Evolutionary conservation across 305 asterid species (phyloP), one percentile per base, ranked within the genome.

Genomic region (Stenogyne calaminthoides): DNA sequence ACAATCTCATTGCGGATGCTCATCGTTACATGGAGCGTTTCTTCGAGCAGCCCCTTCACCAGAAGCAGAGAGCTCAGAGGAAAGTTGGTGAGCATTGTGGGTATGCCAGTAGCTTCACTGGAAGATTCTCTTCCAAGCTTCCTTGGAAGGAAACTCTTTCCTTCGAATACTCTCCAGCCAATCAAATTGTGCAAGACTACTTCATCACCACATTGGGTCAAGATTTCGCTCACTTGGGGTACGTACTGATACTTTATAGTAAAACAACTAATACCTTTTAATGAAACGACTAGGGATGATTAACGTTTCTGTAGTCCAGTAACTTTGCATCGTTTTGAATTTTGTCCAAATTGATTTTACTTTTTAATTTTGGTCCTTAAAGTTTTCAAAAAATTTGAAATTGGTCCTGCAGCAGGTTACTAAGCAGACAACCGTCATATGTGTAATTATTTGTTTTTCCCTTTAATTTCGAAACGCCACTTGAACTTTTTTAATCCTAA

Each of bases 141-240:
- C 98, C 98, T 0, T 92, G 98, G 98, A 92, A 92, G 79, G 97
- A 92, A 73, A 92, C 97, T 5, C 93, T 92, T 22, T 92, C 97
- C 11, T 87, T 92, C 16, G 85, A 75, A 3, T 92, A 80, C 81
- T 80, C 88, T 0, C 0, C 36, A 25, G 81, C 85, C 0, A 64
- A 75, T 0, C 40, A 72, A 52, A 68, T 86, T 46, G 98, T 92
- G 7, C 78, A 86, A 60, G 83, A 87, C 0, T 92, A 92, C 60
- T 87, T 92, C 60, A 15, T 57, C 3, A 66, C 39, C 8, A 81
- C 83, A 10, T 27, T 92, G 55, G 96, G 98, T 0, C 68, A 77
- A 25, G 83, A 88, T 20, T 87, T 84, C 64, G 18, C 47, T 9
- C 85, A 57, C 40, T 71, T 87, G 22, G 98, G 98, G 98, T 92